Percentiles rank a stretch among this genome's conserved stretches.
Evolutionary conservation across 192 early-diverging fungal genomes (phyloP).

Genomic region (Coemansia sp.): DNA sequence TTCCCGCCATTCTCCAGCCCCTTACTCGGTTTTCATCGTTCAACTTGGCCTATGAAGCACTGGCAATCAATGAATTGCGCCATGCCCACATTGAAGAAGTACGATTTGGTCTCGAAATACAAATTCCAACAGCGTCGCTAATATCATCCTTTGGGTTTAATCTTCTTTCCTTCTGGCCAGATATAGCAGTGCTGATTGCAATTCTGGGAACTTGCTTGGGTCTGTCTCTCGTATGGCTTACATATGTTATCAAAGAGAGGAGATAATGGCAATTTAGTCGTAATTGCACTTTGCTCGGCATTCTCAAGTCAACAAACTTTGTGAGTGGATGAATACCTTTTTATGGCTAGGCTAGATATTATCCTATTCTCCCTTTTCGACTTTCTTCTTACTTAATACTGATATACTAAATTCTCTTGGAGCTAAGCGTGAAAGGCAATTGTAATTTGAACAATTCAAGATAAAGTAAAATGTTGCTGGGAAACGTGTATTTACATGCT

Average conservation of each 20-base stretch:
- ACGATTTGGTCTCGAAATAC: slow-evolving; percentile 78
- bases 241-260: slow-evolving; percentile 77
- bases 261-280: slow-evolving; percentile 56
- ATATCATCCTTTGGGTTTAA: slow-evolving; percentile 88
- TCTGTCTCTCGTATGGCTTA: slow-evolving; percentile 74
- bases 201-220: slow-evolving; percentile 66
- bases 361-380: too few species aligned
- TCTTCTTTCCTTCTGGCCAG: slow-evolving; percentile 77
- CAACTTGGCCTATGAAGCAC: slow-evolving; percentile 86
- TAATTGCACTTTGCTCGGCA: too few species aligned
- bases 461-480: too few species aligned
- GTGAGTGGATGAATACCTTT: neutral
- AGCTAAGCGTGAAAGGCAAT: too few species aligned
- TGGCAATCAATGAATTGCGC: slow-evolving; percentile 87
- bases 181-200: slow-evolving; percentile 62
- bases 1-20: slow-evolving; percentile 65
- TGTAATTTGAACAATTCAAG: too few species aligned
- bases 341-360: too few species aligned
- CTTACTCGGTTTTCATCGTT: slow-evolving; percentile 71
- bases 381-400: too few species aligned
- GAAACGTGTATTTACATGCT: too few species aligned
- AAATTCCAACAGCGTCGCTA: slow-evolving; percentile 82
- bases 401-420: too few species aligned
- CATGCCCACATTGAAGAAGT: slow-evolving; percentile 76
- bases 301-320: too few species aligned